phyloP scores from a whole-genome alignment of 768 basidiomycete genomes.

The Neoboletus brunneissimus region DNA sequence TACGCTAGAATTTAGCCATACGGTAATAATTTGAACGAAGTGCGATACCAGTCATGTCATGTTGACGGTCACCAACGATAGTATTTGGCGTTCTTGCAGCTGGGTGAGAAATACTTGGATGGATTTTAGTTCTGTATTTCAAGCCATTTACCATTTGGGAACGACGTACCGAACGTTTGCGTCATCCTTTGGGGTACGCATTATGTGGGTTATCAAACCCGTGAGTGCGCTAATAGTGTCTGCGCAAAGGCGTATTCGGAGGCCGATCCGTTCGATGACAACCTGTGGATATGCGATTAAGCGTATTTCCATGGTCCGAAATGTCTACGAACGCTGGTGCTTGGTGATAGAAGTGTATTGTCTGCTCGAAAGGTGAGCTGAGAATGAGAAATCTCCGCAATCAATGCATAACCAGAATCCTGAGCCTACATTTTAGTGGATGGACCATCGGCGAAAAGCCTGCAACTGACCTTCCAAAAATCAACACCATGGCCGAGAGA shows the following conservation, averaged over 20 bases:
- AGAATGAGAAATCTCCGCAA: slow-evolving; percentile 57
- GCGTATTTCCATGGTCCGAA: neutral
- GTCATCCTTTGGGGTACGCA: slow-evolving; percentile 38
- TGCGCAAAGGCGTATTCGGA: slow-evolving; percentile 72
- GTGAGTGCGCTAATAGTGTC: slow-evolving; percentile 65
- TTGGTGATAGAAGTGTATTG: slow-evolving; percentile 29
- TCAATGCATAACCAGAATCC: slow-evolving; percentile 65
- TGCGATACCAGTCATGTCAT: slow-evolving; percentile 30
- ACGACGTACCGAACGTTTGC: slow-evolving; percentile 27
- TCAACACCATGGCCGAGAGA: slow-evolving; percentile 36
- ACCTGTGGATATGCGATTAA: slow-evolving; percentile 40
- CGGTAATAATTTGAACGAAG: neutral
- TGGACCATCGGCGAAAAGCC: neutral
- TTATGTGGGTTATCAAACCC: slow-evolving; percentile 53
- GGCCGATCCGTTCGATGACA: slow-evolving; percentile 46
- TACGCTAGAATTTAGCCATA: slow-evolving; percentile 2
- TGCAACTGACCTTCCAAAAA: slow-evolving; percentile 63
- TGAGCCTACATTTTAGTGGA: slow-evolving; percentile 26
- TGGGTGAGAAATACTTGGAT: slow-evolving; percentile 9
- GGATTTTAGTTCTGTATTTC: neutral
- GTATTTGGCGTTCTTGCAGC: slow-evolving; percentile 7
- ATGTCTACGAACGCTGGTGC: slow-evolving; percentile 38
- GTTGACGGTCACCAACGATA: slow-evolving; percentile 3
- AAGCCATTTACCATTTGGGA: neutral
- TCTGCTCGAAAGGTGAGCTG: slow-evolving; percentile 40